Evolutionary conservation across 371 early-diverging fungal genomes (phyloP).

Genomic region (Funneliformis caledonium): DNA sequence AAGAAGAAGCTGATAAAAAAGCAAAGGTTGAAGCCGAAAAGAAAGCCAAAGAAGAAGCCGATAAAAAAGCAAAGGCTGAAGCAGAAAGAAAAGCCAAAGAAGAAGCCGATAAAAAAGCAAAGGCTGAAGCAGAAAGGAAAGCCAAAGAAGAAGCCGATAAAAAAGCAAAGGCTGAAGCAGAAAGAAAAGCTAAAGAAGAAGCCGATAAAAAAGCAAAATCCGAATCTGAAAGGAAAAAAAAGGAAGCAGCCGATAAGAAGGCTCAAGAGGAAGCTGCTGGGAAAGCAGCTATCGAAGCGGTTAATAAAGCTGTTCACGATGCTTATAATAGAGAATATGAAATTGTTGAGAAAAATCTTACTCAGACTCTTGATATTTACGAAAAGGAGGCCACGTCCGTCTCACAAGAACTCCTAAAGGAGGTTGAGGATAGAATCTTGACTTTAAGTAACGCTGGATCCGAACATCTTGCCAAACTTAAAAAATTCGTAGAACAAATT

Average conservation of each 20-base stretch:
- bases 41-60: slow-evolving; percentile 13
- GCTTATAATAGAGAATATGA: not conserved
- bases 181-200: not conserved
- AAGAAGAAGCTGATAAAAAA: not conserved
- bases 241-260: not conserved
- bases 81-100: not conserved
- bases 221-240: not conserved
- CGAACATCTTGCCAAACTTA: not conserved
- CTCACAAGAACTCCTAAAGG: not conserved
- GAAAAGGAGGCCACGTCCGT: not conserved
- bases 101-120: not conserved
- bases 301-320: not conserved
- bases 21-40: slow-evolving; percentile 14
- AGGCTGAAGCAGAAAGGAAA: slow-evolving; percentile 20
- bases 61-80: not conserved
- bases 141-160: not conserved
- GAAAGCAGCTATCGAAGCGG: not conserved
- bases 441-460: not conserved
- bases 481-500: not conserved
- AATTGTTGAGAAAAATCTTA: not conserved
- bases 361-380: not conserved
- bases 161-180: not conserved
- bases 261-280: not conserved
- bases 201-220: not conserved
- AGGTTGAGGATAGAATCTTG: not conserved